phyloP scores from a whole-genome alignment of 176 grass and related monocot genomes.

The Poa annua region DNA sequence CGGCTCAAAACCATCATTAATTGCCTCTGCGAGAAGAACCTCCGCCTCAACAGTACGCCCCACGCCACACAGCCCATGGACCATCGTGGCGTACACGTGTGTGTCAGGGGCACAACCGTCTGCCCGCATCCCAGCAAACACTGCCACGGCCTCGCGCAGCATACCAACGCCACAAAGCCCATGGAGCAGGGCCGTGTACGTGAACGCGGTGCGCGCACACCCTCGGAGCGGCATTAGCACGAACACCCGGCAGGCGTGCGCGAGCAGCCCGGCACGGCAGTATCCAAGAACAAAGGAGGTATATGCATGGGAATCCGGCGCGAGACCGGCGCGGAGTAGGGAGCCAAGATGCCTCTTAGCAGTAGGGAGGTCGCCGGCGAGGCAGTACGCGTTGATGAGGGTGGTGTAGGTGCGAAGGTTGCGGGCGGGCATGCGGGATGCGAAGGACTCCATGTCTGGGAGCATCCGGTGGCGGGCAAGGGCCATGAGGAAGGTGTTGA shows the following conservation, averaged over 20 bases:
- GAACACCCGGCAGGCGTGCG: conserved; percentile 66
- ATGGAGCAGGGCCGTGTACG: conserved; percentile 70
- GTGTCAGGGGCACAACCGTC: conserved; percentile 55
- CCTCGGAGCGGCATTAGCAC: conserved; percentile 87
- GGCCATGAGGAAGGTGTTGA: conserved; percentile 72
- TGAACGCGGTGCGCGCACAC: conserved; percentile 58
- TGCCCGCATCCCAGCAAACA: conserved; percentile 57
- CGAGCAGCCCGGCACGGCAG: conserved; percentile 58
- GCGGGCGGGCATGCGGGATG: conserved; percentile 54
- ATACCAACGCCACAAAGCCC: conserved; percentile 60
- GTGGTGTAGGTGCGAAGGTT: conserved; percentile 77
- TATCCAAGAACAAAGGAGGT: conserved; percentile 81
- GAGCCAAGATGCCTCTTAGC: conserved; percentile 70
- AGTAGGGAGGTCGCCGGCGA: conserved; percentile 60
- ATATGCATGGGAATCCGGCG: conserved; percentile 69
- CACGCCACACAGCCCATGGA: conserved; percentile 73
- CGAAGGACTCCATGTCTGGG: conserved; percentile 71
- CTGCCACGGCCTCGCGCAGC: conserved; percentile 58
- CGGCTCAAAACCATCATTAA: conserved; percentile 53
- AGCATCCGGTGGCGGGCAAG: conserved; percentile 67
- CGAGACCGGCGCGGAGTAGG: conserved; percentile 55
- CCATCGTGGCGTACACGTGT: conserved; percentile 66
- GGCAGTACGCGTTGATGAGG: conserved; percentile 85
- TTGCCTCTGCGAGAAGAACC: conserved; percentile 60
- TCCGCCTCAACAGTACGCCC: conserved; percentile 62